Base-by-base conservation (phyloP, 2,329 filamentous ascomycete species). In the Verticillium tricorpus region DNA sequence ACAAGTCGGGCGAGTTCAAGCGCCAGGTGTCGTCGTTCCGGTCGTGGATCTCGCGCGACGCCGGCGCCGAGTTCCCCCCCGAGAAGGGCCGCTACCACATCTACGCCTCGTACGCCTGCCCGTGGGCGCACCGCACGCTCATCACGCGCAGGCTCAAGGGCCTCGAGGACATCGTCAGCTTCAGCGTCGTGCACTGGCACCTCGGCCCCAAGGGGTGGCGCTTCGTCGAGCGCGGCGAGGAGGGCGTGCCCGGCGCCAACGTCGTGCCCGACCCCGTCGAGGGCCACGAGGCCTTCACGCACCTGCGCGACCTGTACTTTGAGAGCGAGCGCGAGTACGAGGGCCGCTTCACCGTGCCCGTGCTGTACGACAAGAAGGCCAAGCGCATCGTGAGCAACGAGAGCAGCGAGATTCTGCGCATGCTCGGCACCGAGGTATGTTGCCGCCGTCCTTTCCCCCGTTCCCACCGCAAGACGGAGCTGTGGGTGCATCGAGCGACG, bases 11-110 rank as follows among this genome's bases (percentile, higher is more conserved):
- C 76, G 93, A 97, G 77, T 98, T 96, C 84, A 97, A 97, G 80
- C 89, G 94, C 65, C 91, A 93, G 74, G 82, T 84, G 65, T 95
- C 91, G 64, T 84, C 87, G 61, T 98, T 98, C 78, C 88, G 95
- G 63, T 86, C 90, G 74, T 91, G 81, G 75, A 90, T 97, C 74
- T 92, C 90, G 35, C 85, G 83, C 65, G 85, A 91, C 68, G 77
- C 86, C 1, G 88, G 85, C 52, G 89, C 91, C 5, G 78, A 88
- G 74, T 97, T 93, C 69, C 90, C 92, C 5, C 85, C 92, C 1
- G 94, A 98, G 78, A 92, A 91, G 77, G 92, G 85, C 60, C 85
- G 95, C 61, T 99, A 99, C 75, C 95, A 99, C 77, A 86, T 99
- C 69, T 99, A 94, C 73, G 89, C 97, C 67, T 94, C 90, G 70